phyloP scores from a whole-genome alignment of 1,284 basidiomycete species.

The Abortiporus biennis region DNA sequence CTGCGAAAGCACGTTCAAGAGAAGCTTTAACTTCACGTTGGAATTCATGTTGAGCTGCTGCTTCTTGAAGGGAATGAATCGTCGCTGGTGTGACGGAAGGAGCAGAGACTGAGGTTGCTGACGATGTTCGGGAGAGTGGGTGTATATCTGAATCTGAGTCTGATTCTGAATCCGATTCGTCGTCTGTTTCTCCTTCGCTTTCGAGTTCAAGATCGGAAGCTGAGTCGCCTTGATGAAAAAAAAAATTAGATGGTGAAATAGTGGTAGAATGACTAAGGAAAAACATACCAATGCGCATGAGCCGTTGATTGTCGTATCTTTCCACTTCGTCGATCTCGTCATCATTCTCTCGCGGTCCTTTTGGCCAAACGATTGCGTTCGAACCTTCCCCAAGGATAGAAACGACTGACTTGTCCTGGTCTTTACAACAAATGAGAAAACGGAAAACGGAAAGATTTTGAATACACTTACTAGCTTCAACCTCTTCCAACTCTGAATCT shows the following conservation, averaged over 20 bases:
- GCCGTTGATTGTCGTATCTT: constrained; percentile 55
- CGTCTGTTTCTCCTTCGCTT: constrained; percentile 17
- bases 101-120: constrained; percentile 36
- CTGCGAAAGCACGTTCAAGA: constrained; percentile 85
- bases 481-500: constrained; percentile 61
- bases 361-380: constrained; percentile 71
- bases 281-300: constrained; percentile 60
- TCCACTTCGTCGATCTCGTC: constrained; percentile 56
- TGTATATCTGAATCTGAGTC: constrained; percentile 28
- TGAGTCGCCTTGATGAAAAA: constrained; percentile 43
- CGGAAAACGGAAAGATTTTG: not conserved
- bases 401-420: constrained; percentile 32
- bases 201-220: constrained; percentile 47
- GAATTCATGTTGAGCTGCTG: constrained; percentile 67
- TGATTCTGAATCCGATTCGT: constrained; percentile 50
- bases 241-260: constrained; percentile 4
- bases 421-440: not conserved
- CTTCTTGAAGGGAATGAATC: constrained; percentile 23
- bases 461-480: constrained; percentile 48
- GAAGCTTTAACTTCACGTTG: constrained; percentile 72
- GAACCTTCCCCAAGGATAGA: constrained; percentile 50
- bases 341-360: constrained; percentile 44
- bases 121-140: constrained; percentile 26
- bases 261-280: constrained; percentile 4
- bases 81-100: constrained; percentile 27